Base-by-base conservation (phyloP, 495 filamentous ascomycete genomes). In the Tuber brumale region DNA sequence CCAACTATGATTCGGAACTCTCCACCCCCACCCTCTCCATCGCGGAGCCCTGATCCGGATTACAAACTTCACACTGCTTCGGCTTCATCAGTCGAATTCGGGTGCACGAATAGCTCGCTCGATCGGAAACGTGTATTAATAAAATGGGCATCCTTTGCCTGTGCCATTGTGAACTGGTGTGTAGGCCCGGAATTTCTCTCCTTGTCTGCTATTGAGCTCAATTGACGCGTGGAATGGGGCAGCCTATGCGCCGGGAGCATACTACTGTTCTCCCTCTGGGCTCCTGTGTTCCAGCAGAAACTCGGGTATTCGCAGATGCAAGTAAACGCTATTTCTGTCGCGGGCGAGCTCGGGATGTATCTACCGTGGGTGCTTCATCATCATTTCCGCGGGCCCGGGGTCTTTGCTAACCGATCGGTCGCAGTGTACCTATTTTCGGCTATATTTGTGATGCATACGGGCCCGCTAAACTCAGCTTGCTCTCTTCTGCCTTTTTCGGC, bases 201-300 rank as follows among this genome's bases (percentile, higher is more conserved):
- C 57, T 19, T 19, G 1, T 19, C 19, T 12, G 27, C 5, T 66
- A 3, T 27, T 41, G 44, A 37, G 44, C 46, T 57, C 19, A 31
- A 42, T 69, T 16, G n/a, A 39, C 31, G 39, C 43, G 16, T 42
- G 39, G 31, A n/a, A 23, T 16, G 21, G 41, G 45, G 84, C 31
- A 86, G 89, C 61, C 87, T 97, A 35, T 94, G 92, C 77, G 94
- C 92, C 19, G 94, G 95, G 75, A 94, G 92, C 76, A 90, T 97
- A 76, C 92, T 93, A 18, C 90, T 93, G 27, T 98, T 94, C 86
- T 95, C 93, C 9, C 88, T 99, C 44, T 99, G 97, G 84, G 96
- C 92, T 9, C 94, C 92, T 75, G 86, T 96, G 69, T 92, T 99
- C 84, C 91, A 97, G 80, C 89, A 90, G 61, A 89, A 90, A 72